Base-by-base conservation (phyloP, 2,329 filamentous ascomycete genomes). In the Corniculantispora saksenae region DNA sequence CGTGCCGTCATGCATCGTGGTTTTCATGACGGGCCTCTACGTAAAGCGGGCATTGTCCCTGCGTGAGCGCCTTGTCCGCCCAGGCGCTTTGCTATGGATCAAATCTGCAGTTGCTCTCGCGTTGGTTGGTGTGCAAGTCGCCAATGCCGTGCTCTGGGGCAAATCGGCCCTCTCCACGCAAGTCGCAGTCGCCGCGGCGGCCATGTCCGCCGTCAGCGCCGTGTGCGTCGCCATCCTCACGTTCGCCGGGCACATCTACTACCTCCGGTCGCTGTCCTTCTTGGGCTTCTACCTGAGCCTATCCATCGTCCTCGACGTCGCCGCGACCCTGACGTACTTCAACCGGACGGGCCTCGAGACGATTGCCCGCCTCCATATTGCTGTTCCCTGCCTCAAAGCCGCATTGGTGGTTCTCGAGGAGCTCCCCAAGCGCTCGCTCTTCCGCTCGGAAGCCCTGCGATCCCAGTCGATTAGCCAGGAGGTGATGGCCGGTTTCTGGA, bases 281-380 rank as follows among this genome's bases (percentile, higher is more conserved):
- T 68, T 79, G 21, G 70, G 67, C 40, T 17, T 63, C 7, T 79
- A 74, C 47, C 69, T 80, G 15, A 66, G 77, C 40, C 55, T 72
- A 7, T 74, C 75, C 0, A 67, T 74, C 1, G 53, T 79, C 15
- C 72, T 78, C 25, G 77, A 80, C 27, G 65, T 74, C 15, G 73
- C 75, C 0, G 68, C 71, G 5, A 67, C 70, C 1, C 67, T 76
- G 29, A 78, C 78, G 0, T 69, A 76, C 0, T 77, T 73, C 70
- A 68, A 78, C 8, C 71, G 76, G 9, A 66, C 63, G 17, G 64
- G 62, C 3, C 66, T 73, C 45, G 25, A 59, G 2, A 29, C 63
- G 2, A 70, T 77, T 29, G 73, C 72, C 0, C 61, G 57, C 19
- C 63, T 77, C 1, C 75, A 74, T 43, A 71, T 71, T 0, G 62